Conservation (phyloP, 1,139 yeast genomes). For the Protomyces inundatus region DNA sequence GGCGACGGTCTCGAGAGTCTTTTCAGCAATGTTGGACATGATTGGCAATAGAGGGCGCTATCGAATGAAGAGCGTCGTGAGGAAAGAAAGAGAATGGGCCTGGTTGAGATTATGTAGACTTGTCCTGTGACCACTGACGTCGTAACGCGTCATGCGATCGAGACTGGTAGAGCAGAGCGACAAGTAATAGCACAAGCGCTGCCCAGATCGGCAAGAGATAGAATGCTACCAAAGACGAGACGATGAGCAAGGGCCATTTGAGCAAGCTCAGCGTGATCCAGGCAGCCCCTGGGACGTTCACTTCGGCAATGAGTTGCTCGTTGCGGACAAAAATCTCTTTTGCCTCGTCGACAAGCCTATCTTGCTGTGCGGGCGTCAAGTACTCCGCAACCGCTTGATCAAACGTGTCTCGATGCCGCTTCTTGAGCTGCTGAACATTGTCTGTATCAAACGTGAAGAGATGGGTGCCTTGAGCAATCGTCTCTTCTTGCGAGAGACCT, state of each 20-base stretch:
- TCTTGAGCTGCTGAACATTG: constrained; percentile 46
- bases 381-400: constrained; percentile 67
- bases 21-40: constrained; percentile 17
- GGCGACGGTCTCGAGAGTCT: constrained; percentile 10
- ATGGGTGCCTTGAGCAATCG: constrained; percentile 59
- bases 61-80: too few relatives aligned
- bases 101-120: background rate
- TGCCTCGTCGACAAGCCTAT: constrained; percentile 64
- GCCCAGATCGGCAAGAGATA: background rate
- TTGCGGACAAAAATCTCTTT: constrained; percentile 61
- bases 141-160: too few relatives aligned
- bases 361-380: constrained; percentile 64
- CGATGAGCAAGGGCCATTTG: background rate
- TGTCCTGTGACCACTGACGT: background rate
- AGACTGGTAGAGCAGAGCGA: too few relatives aligned
- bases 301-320: constrained; percentile 36
- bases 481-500: constrained; percentile 58
- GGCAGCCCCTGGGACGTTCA: constrained; percentile 1
- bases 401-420: constrained; percentile 56
- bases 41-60: background rate
- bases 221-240: background rate
- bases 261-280: constrained; percentile 1
- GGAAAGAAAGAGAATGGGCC: too few relatives aligned
- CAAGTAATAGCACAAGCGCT: too few relatives aligned
- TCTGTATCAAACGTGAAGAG: constrained; percentile 67